These are phyloP conservation scores for Hordeum vulgare DNA, from an alignment of 176 grass and related monocot species.

Conservation along the genomic window DNA sequence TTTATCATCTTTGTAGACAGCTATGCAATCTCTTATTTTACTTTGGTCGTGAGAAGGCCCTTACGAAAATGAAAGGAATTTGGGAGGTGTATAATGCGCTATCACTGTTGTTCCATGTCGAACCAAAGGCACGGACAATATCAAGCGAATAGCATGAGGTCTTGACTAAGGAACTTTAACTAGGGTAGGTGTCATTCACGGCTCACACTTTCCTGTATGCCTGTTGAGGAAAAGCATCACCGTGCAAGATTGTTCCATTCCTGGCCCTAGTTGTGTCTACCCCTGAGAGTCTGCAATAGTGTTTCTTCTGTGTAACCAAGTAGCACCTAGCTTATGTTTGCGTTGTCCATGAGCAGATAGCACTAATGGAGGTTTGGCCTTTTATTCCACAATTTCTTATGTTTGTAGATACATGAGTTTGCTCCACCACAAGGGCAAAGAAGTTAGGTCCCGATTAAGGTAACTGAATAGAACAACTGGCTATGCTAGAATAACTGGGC, in stretches of 20 bases:
- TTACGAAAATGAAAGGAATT: background rate
- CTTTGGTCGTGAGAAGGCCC: background rate
- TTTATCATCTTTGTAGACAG: background rate
- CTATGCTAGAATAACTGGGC: background rate
- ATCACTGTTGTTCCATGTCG: background rate
- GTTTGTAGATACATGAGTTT: background rate
- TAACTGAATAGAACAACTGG: conserved; percentile 6
- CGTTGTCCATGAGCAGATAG: background rate
- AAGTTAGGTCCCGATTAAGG: conserved; percentile 6
- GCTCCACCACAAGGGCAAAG: background rate
- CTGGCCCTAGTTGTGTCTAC: background rate
- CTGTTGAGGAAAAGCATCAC: background rate
- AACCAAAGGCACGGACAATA: background rate
- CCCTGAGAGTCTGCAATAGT: background rate
- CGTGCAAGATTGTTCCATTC: conserved; percentile 19
- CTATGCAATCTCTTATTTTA: background rate
- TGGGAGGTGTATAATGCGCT: background rate
- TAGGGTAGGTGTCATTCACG: conserved; percentile 28
- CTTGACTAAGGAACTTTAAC: conserved; percentile 29
- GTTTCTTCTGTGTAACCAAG: background rate
- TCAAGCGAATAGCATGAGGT: background rate
- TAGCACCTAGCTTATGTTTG: background rate
- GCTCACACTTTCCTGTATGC: background rate
- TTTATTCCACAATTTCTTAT: background rate
- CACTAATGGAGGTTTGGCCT: background rate